Conservation (phyloP, 331 rosid genomes). For the Dryas integrifolia region DNA sequence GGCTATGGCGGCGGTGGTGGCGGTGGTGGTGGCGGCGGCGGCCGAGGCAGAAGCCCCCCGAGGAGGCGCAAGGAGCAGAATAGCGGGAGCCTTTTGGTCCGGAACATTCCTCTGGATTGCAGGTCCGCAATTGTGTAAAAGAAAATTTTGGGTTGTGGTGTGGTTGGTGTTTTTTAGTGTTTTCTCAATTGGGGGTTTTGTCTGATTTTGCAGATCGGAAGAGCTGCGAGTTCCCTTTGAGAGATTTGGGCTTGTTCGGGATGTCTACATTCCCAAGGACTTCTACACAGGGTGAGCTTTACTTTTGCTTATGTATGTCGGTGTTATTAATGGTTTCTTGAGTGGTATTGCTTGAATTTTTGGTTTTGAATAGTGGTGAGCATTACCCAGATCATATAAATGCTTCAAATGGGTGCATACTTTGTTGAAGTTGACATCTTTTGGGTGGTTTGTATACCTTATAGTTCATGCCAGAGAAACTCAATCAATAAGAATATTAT, state of each 20-base stretch:
- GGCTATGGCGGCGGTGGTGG: conserved; percentile 66
- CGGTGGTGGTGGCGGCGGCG: conserved; percentile 44
- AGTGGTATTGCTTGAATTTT: background rate
- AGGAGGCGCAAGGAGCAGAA: conserved; percentile 68
- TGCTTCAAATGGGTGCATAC: background rate
- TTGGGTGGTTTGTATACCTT: background rate
- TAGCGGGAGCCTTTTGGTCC: conserved; percentile 88
- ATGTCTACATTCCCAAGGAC: conserved; percentile 95
- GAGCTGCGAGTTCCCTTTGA: conserved; percentile 83
- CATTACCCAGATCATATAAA: background rate
- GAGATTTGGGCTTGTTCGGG: conserved; percentile 90
- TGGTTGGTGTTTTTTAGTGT: background rate
- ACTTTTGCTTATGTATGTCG: background rate
- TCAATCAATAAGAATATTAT: conserved; percentile 20
- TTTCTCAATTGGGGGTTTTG: background rate
- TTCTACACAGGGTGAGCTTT: conserved; percentile 83
- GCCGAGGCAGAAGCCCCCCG: conserved; percentile 56
- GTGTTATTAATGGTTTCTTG: background rate
- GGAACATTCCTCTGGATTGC: conserved; percentile 98
- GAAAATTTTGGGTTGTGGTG: background rate
- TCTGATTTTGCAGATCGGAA: conserved; percentile 54
- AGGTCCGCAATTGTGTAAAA: conserved; percentile 31
- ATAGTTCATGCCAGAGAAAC: conserved; percentile 13
- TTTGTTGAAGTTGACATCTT: background rate
- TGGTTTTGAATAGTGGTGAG: background rate